A percentile compares a stretch with the other conserved stretches of the same genome.
These are phyloP conservation scores for Papiliotrema flavescens DNA, from an alignment of 1,284 basidiomycete species.

Conservation along the genomic window DNA sequence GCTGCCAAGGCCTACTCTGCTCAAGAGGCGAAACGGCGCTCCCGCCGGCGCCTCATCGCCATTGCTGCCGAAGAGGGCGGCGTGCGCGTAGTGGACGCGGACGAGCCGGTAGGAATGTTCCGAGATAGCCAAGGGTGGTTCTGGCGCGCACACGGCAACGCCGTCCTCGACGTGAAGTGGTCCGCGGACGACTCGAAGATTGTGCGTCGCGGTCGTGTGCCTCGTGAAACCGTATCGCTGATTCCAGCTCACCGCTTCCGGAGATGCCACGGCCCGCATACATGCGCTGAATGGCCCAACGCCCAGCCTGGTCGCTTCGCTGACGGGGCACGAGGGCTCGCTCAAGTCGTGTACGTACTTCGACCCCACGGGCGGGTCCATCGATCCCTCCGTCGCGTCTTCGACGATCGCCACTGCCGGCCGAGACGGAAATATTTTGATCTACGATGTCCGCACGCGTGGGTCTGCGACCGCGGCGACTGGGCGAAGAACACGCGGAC, in stretches of 20 bases:
- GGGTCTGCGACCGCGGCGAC: conserved; percentile 4
- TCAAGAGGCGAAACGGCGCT: conserved; percentile 14
- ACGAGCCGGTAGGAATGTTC: conserved; percentile 22
- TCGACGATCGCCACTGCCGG: conserved; percentile 43
- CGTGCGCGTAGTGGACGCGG: conserved; percentile 38
- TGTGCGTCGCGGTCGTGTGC: conserved; percentile 18
- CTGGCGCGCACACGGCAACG: conserved; percentile 63
- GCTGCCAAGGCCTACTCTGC: conserved; percentile 25
- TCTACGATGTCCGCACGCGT: conserved; percentile 40
- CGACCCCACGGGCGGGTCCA: conserved; percentile 25
- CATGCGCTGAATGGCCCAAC: conserved; percentile 31
- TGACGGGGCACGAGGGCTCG: conserved; percentile 44
- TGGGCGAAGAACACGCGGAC: not conserved
- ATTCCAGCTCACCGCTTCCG: conserved; percentile 42
- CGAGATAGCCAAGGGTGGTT: conserved; percentile 30
- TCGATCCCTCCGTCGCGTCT: conserved; percentile 10
- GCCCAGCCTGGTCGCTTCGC: conserved; percentile 27
- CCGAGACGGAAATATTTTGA: conserved; percentile 48
- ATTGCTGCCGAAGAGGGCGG: conserved; percentile 43
- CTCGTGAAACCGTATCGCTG: not conserved
- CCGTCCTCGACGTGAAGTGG: conserved; percentile 76
- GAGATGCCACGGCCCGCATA: conserved; percentile 40
- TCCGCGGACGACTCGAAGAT: conserved; percentile 57
- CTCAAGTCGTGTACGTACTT: conserved; percentile 43
- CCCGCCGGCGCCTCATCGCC: conserved; percentile 29